phyloP scores from a whole-genome alignment of 805 yeast species.

The Candida tibetensis region DNA sequence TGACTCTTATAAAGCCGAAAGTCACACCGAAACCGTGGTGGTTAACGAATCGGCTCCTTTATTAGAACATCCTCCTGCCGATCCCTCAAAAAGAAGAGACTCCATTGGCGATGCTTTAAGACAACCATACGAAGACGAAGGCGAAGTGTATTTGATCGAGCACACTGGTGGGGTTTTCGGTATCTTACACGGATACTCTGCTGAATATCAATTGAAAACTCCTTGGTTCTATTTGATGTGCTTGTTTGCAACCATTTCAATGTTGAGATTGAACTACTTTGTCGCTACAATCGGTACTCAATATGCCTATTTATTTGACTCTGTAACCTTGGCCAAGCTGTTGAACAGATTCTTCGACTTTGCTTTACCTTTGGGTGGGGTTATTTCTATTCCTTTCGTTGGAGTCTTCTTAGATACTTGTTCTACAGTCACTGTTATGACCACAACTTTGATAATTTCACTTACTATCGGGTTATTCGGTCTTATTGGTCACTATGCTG shows the following conservation, averaged over 20 bases:
- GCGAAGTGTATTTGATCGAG: slow-evolving; percentile 35
- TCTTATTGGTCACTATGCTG: slow-evolving; percentile 36
- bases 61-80: slow-evolving; percentile 32
- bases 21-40: slow-evolving; percentile 24
- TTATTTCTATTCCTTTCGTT: slow-evolving; percentile 52
- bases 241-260: slow-evolving; percentile 50
- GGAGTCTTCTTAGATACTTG: slow-evolving; percentile 50
- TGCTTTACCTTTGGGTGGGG: slow-evolving; percentile 57
- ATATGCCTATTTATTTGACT: slow-evolving; percentile 45
- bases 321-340: slow-evolving; percentile 33
- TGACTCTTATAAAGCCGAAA: slow-evolving; percentile 45
- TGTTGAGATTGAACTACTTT: slow-evolving; percentile 56
- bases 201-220: slow-evolving; percentile 47
- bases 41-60: slow-evolving; percentile 47
- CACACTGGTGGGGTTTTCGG: slow-evolving; percentile 50
- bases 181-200: slow-evolving; percentile 51
- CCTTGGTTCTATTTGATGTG: slow-evolving; percentile 53
- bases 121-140: slow-evolving; percentile 52
- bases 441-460: slow-evolving; percentile 39
- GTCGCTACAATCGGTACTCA: slow-evolving; percentile 60
- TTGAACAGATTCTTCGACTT: slow-evolving; percentile 50
- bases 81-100: slow-evolving; percentile 37
- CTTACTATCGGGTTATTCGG: slow-evolving; percentile 48
- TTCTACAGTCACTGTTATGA: slow-evolving; percentile 45
- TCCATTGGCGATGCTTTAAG: slow-evolving; percentile 57